phyloP scores from a whole-genome alignment of 441 rosid species.

The Erodium trifolium region DNA sequence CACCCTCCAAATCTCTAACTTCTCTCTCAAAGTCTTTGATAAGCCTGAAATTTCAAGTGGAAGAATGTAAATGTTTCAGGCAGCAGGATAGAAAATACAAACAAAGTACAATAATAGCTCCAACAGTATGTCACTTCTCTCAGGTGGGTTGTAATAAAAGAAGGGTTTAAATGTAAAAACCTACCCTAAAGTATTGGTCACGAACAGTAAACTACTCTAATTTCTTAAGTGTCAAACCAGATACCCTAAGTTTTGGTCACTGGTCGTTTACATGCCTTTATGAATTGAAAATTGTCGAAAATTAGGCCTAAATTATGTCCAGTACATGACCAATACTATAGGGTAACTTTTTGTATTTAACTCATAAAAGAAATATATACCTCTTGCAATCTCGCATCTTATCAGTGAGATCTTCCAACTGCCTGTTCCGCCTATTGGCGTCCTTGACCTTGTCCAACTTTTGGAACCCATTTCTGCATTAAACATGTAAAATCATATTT shows the following conservation, averaged over 20 bases:
- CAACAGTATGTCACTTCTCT: neutral
- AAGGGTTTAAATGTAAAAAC: too few species aligned
- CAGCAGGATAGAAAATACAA: neutral
- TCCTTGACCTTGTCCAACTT: constrained; percentile 93
- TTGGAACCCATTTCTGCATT: constrained; percentile 85
- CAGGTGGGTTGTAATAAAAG: neutral
- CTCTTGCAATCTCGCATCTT: constrained; percentile 96
- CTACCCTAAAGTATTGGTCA: too few species aligned
- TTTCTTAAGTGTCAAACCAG: too few species aligned
- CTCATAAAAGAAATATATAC: constrained; percentile 24
- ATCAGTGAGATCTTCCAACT: constrained; percentile 78
- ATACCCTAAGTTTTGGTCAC: too few species aligned
- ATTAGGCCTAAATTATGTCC: too few species aligned
- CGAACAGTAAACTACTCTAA: too few species aligned
- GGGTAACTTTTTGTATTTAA: too few species aligned
- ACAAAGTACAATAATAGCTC: neutral
- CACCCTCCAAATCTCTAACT: constrained; percentile 56
- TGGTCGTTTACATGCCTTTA: too few species aligned
- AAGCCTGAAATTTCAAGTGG: constrained; percentile 44
- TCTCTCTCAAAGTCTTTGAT: constrained; percentile 84
- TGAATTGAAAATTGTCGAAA: too few species aligned
- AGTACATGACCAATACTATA: too few species aligned
- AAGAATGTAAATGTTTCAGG: neutral
- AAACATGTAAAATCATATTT: constrained; percentile 5
- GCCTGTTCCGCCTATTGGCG: constrained; percentile 74